These are phyloP conservation scores for Dactylella cylindrospora DNA, from an alignment of 2,329 filamentous ascomycete genomes.

Conservation along the genomic window DNA sequence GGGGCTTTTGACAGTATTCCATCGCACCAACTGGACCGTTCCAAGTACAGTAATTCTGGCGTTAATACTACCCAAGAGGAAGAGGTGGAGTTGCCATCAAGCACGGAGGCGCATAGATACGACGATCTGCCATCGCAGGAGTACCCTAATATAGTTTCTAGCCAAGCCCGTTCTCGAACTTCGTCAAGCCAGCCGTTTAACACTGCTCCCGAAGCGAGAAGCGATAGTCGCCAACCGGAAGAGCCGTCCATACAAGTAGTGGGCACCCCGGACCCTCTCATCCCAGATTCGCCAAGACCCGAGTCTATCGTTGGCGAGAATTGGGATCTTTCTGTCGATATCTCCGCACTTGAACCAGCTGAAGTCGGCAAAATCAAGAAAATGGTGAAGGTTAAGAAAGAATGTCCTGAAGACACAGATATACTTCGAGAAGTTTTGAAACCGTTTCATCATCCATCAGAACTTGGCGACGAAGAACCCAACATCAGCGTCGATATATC, in stretches of 20 bases:
- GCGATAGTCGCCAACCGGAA: not conserved
- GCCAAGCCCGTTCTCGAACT: constrained; percentile 1
- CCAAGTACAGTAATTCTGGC: not conserved
- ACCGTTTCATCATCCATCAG: constrained; percentile 26
- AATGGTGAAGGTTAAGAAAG: constrained; percentile 33
- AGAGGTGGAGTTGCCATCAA: constrained; percentile 7
- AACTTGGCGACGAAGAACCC: constrained; percentile 1
- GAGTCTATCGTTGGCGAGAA: constrained; percentile 4
- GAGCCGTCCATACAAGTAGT: constrained; percentile 19
- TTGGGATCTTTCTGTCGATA: constrained; percentile 29
- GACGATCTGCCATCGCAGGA: constrained; percentile 13
- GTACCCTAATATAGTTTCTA: constrained; percentile 2
- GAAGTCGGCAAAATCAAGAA: constrained; percentile 17
- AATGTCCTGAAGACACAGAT: constrained; percentile 30
- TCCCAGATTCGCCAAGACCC: constrained; percentile 2
- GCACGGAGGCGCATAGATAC: constrained; percentile 27
- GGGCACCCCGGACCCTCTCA: constrained; percentile 7
- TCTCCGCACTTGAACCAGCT: constrained; percentile 16
- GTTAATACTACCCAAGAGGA: not conserved
- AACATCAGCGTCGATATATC: constrained; percentile 35
- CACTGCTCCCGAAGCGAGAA: constrained; percentile 1
- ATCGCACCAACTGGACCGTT: not conserved
- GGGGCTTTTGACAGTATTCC: not conserved
- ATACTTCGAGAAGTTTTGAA: constrained; percentile 19
- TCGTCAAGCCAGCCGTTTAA: too few species aligned